These are phyloP conservation scores for Coemansia sp. DNA, from an alignment of 192 early-diverging fungal species.

Conservation along the genomic window DNA sequence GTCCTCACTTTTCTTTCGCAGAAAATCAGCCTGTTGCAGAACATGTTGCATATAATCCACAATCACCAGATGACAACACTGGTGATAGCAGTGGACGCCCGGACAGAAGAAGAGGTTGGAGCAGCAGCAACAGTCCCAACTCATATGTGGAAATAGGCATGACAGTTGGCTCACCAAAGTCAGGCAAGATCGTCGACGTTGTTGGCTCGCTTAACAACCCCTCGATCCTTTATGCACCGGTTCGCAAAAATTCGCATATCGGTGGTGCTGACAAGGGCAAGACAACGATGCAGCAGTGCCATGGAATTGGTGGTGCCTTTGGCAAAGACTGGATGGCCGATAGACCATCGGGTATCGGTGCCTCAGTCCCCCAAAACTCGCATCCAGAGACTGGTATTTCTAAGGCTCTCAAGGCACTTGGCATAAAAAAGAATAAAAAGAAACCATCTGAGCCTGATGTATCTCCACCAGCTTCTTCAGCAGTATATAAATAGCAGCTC, in stretches of 20 bases:
- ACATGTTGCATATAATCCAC: not conserved
- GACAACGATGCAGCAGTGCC: conserved; percentile 18
- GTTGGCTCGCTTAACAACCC: conserved; percentile 29
- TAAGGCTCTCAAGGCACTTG: conserved; percentile 22
- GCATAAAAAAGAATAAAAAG: conserved; percentile 13
- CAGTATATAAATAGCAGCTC: not conserved
- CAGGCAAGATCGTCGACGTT: conserved; percentile 29
- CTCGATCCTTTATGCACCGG: conserved; percentile 30
- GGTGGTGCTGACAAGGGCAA: conserved; percentile 29
- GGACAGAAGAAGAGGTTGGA: not conserved
- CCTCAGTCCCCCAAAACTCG: conserved; percentile 17
- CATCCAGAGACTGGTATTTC: conserved; percentile 34
- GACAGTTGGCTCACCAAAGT: conserved; percentile 25
- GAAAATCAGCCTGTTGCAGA: not conserved
- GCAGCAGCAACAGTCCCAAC: not conserved
- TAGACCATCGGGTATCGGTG: conserved; percentile 39
- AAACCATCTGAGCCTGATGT: not conserved
- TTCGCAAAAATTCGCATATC: conserved; percentile 17
- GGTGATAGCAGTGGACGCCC: not conserved
- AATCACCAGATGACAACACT: not conserved
- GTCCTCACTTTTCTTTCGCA: not conserved
- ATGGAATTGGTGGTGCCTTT: conserved; percentile 31
- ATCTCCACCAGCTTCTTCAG: not conserved
- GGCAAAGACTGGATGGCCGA: conserved; percentile 52
- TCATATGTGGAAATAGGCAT: conserved; percentile 1